These are phyloP conservation scores for Dalbergia cultrata DNA, from an alignment of 306 rosid species.

Conservation along the genomic window DNA sequence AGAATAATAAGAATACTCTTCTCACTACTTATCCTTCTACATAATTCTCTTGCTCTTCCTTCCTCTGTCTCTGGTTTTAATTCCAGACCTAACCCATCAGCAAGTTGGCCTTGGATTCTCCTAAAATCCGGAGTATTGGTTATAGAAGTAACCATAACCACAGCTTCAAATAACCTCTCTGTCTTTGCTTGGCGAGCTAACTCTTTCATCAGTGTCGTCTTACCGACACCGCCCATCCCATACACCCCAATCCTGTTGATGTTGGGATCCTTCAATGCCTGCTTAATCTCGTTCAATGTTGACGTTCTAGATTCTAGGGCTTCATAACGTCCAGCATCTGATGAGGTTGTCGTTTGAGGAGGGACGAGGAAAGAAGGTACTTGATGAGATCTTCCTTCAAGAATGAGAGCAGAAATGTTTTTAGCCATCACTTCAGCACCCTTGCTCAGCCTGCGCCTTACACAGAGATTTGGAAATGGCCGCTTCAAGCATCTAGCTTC, in stretches of 20 bases:
- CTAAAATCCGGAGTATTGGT: not conserved
- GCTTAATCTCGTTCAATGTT: not conserved
- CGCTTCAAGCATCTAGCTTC: not conserved
- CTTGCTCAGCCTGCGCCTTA: not conserved
- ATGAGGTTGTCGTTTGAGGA: not conserved
- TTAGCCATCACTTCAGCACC: not conserved
- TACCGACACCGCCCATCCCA: constrained; percentile 27
- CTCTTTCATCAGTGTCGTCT: constrained; percentile 11
- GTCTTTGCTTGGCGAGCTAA: constrained; percentile 2
- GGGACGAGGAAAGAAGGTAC: not conserved
- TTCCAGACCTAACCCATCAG: not conserved
- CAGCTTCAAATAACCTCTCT: not conserved
- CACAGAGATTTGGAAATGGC: not conserved
- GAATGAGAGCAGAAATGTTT: not conserved
- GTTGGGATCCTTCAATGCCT: not conserved
- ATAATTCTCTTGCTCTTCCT: not conserved
- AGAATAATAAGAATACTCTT: constrained; percentile 21
- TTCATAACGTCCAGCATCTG: not conserved
- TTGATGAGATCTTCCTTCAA: not conserved
- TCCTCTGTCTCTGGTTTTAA: not conserved
- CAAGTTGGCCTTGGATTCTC: constrained; percentile 11
- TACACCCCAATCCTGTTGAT: constrained; percentile 8
- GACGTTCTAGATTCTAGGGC: not conserved
- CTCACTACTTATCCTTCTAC: not conserved
- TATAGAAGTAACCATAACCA: not conserved